Conservation (phyloP, 495 filamentous ascomycete species). For the Aspergillus ellipticus region DNA sequence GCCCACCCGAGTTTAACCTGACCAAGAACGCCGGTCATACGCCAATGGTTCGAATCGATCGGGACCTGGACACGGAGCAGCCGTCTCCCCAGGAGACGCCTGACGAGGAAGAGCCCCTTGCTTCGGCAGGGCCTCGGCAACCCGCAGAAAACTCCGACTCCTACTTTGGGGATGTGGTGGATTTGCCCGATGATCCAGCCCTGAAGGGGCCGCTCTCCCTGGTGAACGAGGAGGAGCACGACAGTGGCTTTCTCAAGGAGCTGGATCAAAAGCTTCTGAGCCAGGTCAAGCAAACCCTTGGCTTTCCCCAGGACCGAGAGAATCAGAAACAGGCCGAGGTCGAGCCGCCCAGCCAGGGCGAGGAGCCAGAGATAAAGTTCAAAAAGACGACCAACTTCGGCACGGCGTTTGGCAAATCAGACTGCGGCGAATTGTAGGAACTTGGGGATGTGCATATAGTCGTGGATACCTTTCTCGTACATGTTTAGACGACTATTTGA, state of each 20-base stretch:
- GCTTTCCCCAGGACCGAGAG: constrained; percentile 14
- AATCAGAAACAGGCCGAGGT: constrained; percentile 26
- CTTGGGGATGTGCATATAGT: not conserved
- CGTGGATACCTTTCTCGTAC: not conserved
- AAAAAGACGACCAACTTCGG: constrained; percentile 62
- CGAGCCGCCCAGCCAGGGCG: constrained; percentile 28
- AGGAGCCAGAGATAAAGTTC: constrained; percentile 56
- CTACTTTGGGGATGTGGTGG: constrained; percentile 37
- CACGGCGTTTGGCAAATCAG: constrained; percentile 40
- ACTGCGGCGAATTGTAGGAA: constrained; percentile 10
- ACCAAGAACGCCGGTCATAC: constrained; percentile 44
- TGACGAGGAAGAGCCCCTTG: constrained; percentile 28
- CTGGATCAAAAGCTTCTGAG: constrained; percentile 43
- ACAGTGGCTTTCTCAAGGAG: constrained; percentile 38
- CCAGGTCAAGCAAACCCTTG: constrained; percentile 33
- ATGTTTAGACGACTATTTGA: not conserved
- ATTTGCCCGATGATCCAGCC: constrained; percentile 41
- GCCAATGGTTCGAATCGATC: constrained; percentile 44
- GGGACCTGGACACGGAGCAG: constrained; percentile 27
- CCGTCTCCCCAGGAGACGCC: constrained; percentile 25
- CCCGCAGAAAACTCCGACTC: constrained; percentile 39
- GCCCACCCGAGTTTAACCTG: constrained; percentile 36
- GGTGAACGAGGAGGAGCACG: constrained; percentile 39
- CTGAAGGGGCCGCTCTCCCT: constrained; percentile 44
- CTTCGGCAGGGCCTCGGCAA: constrained; percentile 30